Evolutionary conservation across 2,329 filamentous ascomycete genomes (phyloP), one percentile per base, ranked within the genome.

Genomic region (Arthroderma sp.): DNA sequence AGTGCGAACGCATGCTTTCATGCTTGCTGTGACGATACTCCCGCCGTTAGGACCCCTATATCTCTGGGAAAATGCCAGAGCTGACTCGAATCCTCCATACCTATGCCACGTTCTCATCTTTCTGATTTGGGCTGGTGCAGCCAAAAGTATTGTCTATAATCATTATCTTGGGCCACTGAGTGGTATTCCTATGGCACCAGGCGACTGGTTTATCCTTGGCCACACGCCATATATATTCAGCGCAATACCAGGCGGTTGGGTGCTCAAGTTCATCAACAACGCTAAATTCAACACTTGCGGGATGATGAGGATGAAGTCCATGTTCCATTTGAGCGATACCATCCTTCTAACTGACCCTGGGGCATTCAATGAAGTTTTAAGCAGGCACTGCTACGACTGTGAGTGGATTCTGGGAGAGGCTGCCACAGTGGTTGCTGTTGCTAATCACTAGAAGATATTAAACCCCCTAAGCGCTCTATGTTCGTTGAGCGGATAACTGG

Each of bases 321-420:
- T 43, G 23, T 11, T 43, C 9, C 39, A 43, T 43, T 23, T 71
- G 4, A 62, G 65, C 1, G 39, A 43, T 43, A 21, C 39, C 11
- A 19, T 43, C 17, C 9, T 43, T 11, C 17, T 43, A 43, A 71
- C 70, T 0, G 71, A 64, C 43, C 70, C 70, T 51, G 66, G 71
- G 52, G 73, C 75, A 1, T 62, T 80, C 4, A 69, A 75, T n/a
- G 78, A 80, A 37, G 69, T 81, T 9, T 72, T 81, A 57, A 77
- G 78, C 38, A 73, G 77, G 41, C 76, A 76, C 39, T 74, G 73
- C 2, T 80, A 81, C 57, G 77, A 81, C 59, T 79, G 79, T 54
- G 75, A 79, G 62, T 21, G 39, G 7, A 19, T 4, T 43, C 8
- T 43, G 11, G 5, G 4, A 2, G 39, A 21, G 11, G 19, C 9